Evolutionary conservation across 345 rosid species (phyloP).

Genomic region (Laguncularia racemosa): DNA sequence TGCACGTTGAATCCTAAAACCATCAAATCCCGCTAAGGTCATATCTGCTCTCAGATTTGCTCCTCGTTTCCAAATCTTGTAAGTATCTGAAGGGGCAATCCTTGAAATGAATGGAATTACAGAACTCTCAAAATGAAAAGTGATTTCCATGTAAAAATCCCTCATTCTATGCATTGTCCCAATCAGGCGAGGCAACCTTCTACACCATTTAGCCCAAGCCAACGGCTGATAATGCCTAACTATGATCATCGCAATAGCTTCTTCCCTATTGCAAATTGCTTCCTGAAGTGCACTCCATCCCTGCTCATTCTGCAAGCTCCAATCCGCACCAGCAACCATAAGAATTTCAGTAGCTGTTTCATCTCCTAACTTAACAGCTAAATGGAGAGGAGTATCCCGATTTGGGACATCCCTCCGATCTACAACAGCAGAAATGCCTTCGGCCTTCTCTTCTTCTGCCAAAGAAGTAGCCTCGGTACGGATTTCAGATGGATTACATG

Average conservation of each 20-base stretch:
- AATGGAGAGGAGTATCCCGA: constrained; percentile 90
- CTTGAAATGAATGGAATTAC: constrained; percentile 89
- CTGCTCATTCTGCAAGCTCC: constrained; percentile 90
- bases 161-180: constrained; percentile 80
- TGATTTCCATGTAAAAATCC: constrained; percentile 95
- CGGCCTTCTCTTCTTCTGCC: constrained; percentile 85
- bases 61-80: constrained; percentile 90
- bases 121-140: constrained; percentile 91
- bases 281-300: constrained; percentile 99
- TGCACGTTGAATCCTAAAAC: constrained; percentile 78
- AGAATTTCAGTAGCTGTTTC: constrained; percentile 77
- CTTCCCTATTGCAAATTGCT: constrained; percentile 81
- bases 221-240: constrained; percentile 81
- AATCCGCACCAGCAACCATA: constrained; percentile 89
- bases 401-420: constrained; percentile 84
- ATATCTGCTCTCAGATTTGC: constrained; percentile 94
- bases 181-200: constrained; percentile 83
- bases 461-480: constrained; percentile 57
- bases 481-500: constrained; percentile 59
- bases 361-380: constrained; percentile 90
- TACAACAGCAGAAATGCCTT: constrained; percentile 51
- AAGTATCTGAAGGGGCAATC: constrained; percentile 95
- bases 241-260: constrained; percentile 65
- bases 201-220: constrained; percentile 99
- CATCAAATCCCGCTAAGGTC: constrained; percentile 98